Evolutionary conservation across 176 grass and related monocot genomes (phyloP), one percentile per base, ranked within the genome.

Genomic region (Eleusine indica): DNA sequence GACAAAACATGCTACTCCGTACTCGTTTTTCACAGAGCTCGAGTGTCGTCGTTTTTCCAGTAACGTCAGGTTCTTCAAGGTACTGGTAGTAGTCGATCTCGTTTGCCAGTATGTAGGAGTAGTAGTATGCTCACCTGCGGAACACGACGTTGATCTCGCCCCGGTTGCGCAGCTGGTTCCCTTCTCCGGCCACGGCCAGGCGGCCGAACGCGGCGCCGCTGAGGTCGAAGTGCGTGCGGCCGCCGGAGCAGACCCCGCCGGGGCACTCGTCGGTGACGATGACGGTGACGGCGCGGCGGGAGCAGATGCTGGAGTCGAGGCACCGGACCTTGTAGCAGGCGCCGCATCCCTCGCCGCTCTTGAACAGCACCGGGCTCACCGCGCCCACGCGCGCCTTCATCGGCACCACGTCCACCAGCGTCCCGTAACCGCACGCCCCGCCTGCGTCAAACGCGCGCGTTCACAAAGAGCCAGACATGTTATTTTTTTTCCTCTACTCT

Each of bases 221-320:
- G 86, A 97, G 90, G 80, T 97, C 95, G 86, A 97, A 97, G 89
- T 94, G 95, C 7, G 81, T 87, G 77, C 88, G 88, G 48, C 90
- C 95, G 30, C 43, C 62, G 0, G 88, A 42, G 83, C 92, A 94
- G 62, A 91, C 88, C 0, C 94, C 94, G 32, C 95, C 92, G 53
- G 95, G 95, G 78, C 95, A 97, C 84, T 93, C 90, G 82, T 97
- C 95, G 19, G 95, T 97, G 86, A 94, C 87, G 86, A 97, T 97
- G 68, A 97, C 83, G 1, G 95, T 97, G 29, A 94, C 95, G 66
- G 95, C 92, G 67, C 95, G 88, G 73, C 95, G 91, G 38, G 95
- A 97, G 84, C 95, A 97, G 80, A 97, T 60, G 67, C 61, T 7
- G 38, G 14, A 43, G 86, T 97, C 95, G 28, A 97, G 70, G 79